These are phyloP conservation scores for Lepidopterella palustris DNA, from an alignment of 495 filamentous ascomycete genomes.

Conservation along the genomic window DNA sequence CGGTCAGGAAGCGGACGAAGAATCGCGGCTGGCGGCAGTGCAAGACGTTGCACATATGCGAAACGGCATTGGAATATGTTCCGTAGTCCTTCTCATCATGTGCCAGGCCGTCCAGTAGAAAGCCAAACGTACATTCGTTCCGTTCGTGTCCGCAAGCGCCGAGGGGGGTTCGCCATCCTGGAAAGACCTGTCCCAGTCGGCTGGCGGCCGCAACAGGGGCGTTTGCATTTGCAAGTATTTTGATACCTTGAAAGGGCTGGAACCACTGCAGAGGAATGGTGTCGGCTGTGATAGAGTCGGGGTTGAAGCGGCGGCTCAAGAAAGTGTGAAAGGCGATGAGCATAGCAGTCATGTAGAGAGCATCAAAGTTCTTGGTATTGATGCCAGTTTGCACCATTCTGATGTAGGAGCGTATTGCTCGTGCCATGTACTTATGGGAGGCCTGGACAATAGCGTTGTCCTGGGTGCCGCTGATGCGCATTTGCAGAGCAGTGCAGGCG, in stretches of 20 bases:
- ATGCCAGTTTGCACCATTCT: background rate
- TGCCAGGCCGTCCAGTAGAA: background rate
- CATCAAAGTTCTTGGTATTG: background rate
- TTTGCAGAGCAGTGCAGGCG: background rate
- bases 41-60: background rate
- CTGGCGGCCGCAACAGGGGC: background rate
- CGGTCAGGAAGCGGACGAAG: slow-evolving; percentile 1
- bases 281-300: slow-evolving; percentile 30
- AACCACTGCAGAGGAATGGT: slow-evolving; percentile 50
- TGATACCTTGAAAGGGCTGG: slow-evolving; percentile 54
- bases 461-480: background rate
- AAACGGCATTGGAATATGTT: background rate
- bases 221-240: slow-evolving; percentile 36
- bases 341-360: background rate
- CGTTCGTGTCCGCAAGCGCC: background rate
- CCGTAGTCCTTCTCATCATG: background rate
- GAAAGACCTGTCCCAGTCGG: background rate
- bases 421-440: slow-evolving; percentile 6
- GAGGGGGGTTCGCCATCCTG: background rate
- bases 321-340: slow-evolving; percentile 6
- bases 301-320: background rate
- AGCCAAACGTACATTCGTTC: background rate
- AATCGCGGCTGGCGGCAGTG: background rate
- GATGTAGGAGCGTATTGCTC: background rate
- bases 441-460: background rate